A percentile compares a stretch with the other conserved stretches of the same genome.
phyloP scores from a whole-genome alignment of 345 rosid species.

The Reutealis trisperma region DNA sequence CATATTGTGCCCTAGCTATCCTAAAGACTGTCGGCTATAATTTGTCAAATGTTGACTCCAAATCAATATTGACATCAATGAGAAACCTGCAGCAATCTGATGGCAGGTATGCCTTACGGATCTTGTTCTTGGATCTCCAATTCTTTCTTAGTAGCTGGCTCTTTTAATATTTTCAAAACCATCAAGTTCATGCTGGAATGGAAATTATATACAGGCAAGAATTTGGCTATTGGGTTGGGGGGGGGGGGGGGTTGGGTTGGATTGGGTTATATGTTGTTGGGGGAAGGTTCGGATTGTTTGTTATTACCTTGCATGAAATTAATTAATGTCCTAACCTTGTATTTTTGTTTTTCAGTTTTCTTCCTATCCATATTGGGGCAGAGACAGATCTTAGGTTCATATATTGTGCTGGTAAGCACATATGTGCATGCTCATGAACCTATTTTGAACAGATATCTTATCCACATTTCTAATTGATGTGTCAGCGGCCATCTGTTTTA shows the following conservation, averaged over 20 bases:
- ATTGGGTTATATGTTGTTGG: too few relatives aligned
- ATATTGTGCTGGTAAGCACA: constrained; percentile 87
- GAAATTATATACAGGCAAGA: neutral
- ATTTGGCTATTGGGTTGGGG: too few relatives aligned
- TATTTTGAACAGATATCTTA: constrained; percentile 15
- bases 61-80: constrained; percentile 57
- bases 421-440: constrained; percentile 9
- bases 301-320: neutral
- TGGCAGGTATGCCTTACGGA: constrained; percentile 60
- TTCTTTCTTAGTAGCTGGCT: neutral
- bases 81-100: constrained; percentile 81
- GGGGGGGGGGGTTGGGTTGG: too few relatives aligned
- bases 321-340: neutral
- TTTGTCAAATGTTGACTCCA: constrained; percentile 52
- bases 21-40: constrained; percentile 61
- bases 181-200: neutral
- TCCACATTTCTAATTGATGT: constrained; percentile 36
- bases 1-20: constrained; percentile 79
- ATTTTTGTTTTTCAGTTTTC: constrained; percentile 54
- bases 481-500: constrained; percentile 80
- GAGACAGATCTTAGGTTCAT: constrained; percentile 87
- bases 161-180: neutral
- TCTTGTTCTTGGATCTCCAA: constrained; percentile 7
- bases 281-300: too few relatives aligned
- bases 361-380: constrained; percentile 81